Conservation (phyloP, 176 grass and related monocot species). For the Hordeum vulgare region MorexV3_pseudomolecules_assembly NC_058519.1:611132221-611132720, state of each 20-base stretch:
- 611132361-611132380: neutral
- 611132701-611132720: neutral
- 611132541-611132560: neutral
- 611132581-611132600: neutral
- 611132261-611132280: neutral
- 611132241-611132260: neutral
- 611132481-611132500: too few relatives aligned
- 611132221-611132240: neutral
- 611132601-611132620: neutral
- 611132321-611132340: neutral
- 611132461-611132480: neutral
- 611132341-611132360: neutral
- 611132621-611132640: neutral
- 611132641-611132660: neutral
- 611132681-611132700: neutral
- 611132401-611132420: neutral
- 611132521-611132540: constrained; percentile 16
- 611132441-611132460: neutral
- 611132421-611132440: neutral
- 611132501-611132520: neutral
- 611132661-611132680: neutral
- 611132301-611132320: neutral
- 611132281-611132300: neutral
- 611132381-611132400: neutral
- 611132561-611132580: neutral